These are phyloP conservation scores for Saccharomyces kudriavzevii DNA, from an alignment of 805 yeast genomes.

Conservation along the genomic window DNA sequence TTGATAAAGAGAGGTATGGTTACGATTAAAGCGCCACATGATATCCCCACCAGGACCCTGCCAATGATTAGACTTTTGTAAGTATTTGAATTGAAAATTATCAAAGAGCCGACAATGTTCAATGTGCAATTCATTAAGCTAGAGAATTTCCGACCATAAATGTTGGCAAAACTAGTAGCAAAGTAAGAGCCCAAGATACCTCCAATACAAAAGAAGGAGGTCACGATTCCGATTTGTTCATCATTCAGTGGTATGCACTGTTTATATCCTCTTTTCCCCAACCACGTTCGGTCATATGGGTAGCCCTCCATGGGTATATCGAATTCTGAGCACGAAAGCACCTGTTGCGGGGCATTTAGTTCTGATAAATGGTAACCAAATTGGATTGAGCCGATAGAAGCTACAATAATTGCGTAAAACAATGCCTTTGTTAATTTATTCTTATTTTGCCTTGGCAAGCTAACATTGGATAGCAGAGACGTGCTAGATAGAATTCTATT, in stretches of 20 bases:
- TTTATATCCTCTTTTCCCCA: constrained; percentile 37
- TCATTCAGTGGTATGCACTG: constrained; percentile 56
- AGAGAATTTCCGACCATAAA: constrained; percentile 51
- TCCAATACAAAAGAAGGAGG: constrained; percentile 78
- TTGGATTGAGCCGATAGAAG: constrained; percentile 45
- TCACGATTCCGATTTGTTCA: constrained; percentile 59
- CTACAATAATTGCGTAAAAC: not conserved
- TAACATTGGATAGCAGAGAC: not conserved
- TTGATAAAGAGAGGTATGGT: constrained; percentile 66
- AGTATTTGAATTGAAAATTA: not conserved
- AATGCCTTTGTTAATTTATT: not conserved
- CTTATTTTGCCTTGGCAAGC: not conserved
- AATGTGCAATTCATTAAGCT: constrained; percentile 45
- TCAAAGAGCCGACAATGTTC: constrained; percentile 43
- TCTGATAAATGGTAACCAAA: constrained; percentile 87
- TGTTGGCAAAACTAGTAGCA: constrained; percentile 64
- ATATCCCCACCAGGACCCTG: constrained; percentile 65
- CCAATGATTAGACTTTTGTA: constrained; percentile 32
- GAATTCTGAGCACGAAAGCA: constrained; percentile 44
- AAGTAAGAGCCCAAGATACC: constrained; percentile 69
- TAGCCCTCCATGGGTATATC: constrained; percentile 11
- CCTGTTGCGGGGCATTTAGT: constrained; percentile 69
- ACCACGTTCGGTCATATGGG: constrained; percentile 33
- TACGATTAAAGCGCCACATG: constrained; percentile 75
- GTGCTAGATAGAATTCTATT: not conserved